Base-by-base conservation (phyloP, 192 early-diverging fungal species). In the Powellomyces hirtus region DNA sequence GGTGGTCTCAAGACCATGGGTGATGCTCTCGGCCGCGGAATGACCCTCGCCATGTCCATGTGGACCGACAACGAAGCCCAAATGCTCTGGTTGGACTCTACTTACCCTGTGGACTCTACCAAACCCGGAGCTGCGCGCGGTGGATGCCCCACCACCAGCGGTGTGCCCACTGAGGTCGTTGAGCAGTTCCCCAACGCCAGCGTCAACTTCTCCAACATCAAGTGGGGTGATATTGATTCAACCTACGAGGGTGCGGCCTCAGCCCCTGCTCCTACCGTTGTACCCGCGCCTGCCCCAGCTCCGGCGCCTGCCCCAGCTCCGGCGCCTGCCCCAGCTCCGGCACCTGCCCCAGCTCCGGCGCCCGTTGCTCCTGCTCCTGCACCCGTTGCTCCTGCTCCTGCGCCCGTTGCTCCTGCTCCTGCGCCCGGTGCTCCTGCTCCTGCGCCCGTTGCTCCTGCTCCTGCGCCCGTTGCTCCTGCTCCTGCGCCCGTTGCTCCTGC, bases 21-120 rank as follows among this genome's bases (percentile, higher is more conserved):
- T 22, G 58, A 78, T 4, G 64, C 68, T 5, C 29, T 77, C 7
- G 42, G 30, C 35, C 73, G 59, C 31, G 62, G 62, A 10, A 77
- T 77, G 76, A 63, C 68, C 22, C 68, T 77, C 10, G 74, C 64
- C 26, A 36, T 77, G 57, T 67, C 59, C 40, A 30, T 77, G n/a
- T 77, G 76, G 76, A 75, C 69, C 59, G 76, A 77, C 59, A 31
- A 53, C 45, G 51, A 10, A 6, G 64, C 42, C 22, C 37, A 71
- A 45, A 77, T 77, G 76, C 52, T 68, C 29, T 77, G 76, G 76
- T 63, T 77, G 40, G 76, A 77, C 58, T 78, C 75, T 18, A 30
- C 27, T 13, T 77, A 66, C 38, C 75, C 75, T 14, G 42, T 35
- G 31, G 50, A 24, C 51, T 18, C 8, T 10, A 78, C 75, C 26